Base-by-base conservation (phyloP, 306 rosid genomes). In the Fragaria iinumae region DNA sequence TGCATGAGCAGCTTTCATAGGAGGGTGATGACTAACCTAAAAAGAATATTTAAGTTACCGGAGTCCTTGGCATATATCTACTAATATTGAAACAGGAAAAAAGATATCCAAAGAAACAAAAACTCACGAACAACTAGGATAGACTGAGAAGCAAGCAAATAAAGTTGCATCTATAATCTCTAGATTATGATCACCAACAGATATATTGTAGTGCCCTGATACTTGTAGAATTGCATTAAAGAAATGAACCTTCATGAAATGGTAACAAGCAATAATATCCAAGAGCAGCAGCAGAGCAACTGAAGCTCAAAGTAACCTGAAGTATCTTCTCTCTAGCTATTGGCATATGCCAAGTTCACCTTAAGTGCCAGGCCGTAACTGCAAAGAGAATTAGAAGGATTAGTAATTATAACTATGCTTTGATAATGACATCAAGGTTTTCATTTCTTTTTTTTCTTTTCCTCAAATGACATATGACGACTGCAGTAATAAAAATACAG, bases 11-110 rank as follows among this genome's bases (percentile, higher is more conserved):
- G 94, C 98, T 84, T 97, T 85, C 91, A 87, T 93, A 73, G 98
- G 98, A 77, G 97, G 98, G 81, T 93, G 98, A 86, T 93, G 98
- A 79, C 97, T 86, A 52, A 93, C 96, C 98, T 93, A 87, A 75
- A 82, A 83, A 73, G 29, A 76, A 68, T 17, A 56, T 20, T 8
- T 27, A 34, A 49, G 17, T 50, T 52, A 62, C 17, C 2, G 62
- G 71, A 21, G 8, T 72, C 70, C 62, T n/a, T 11, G 44, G 72
- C 12, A 18, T 48, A 29, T 29, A 38, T 80, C 21, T 72, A 60
- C 71, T 79, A 79, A 79, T 72, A 66, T 76, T 5, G 25, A 38
- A 44, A 34, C 23, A 70, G 8, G 1, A 34, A 3, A 71, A 67
- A 18, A 62, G 77, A 18, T 27, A 62, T 60, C 2, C 69, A 78